These are phyloP conservation scores for Aegilops sharonensis DNA, from an alignment of 176 grass and related monocot genomes.

Conservation along the genomic window DNA sequence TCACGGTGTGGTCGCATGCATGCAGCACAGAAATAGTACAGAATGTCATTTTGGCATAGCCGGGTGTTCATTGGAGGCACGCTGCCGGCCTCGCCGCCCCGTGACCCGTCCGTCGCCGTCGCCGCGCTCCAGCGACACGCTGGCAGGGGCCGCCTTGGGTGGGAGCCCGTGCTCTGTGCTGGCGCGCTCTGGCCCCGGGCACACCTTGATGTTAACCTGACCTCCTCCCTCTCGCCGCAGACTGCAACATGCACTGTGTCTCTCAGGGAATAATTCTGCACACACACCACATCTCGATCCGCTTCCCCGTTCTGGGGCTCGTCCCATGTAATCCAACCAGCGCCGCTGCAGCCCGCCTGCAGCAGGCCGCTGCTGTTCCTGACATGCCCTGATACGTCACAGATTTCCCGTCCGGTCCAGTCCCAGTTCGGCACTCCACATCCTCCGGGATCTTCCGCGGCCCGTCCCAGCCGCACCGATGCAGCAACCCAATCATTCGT, in stretches of 20 bases:
- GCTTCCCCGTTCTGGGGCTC: conserved; percentile 28
- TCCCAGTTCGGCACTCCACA: not conserved
- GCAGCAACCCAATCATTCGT: not conserved
- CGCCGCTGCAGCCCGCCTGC: not conserved
- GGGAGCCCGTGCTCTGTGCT: not conserved
- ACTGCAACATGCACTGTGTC: not conserved
- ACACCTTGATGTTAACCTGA: conserved; percentile 23
- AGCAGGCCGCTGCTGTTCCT: conserved; percentile 18
- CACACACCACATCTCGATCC: not conserved
- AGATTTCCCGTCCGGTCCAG: conserved; percentile 10
- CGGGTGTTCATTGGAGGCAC: conserved; percentile 16
- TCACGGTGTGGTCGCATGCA: not conserved
- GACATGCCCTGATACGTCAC: conserved; percentile 29
- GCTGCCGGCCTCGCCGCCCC: conserved; percentile 29
- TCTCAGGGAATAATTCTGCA: conserved; percentile 6
- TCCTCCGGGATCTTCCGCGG: not conserved
- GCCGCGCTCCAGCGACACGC: not conserved
- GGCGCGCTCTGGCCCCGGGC: not conserved
- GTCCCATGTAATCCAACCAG: conserved; percentile 16
- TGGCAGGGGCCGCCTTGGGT: not conserved
- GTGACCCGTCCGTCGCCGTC: conserved; percentile 10
- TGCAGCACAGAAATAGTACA: not conserved
- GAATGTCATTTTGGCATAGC: conserved; percentile 19
- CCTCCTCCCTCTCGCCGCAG: not conserved
- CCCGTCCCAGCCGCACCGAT: no score